Evolutionary conservation across 345 rosid genomes (phyloP), one percentile per base, ranked within the genome.

Genomic region (Cardiospermum halicacabum): DNA sequence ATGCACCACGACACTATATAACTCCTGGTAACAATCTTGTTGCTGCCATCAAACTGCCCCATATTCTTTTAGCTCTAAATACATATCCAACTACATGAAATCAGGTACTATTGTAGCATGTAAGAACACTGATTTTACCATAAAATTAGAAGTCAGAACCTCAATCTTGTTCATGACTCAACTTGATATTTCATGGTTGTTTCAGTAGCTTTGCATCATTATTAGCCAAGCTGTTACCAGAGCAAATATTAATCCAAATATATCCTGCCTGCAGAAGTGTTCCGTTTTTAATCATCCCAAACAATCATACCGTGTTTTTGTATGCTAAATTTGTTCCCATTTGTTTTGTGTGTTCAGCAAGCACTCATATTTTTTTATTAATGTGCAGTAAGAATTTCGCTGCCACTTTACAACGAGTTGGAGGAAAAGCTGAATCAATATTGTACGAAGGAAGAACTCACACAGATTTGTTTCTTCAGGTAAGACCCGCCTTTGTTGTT

Each of bases 381-480:
- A n/a, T 72, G 4, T 79, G 73, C 90, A 94, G 99, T 73, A 84
- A 75, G 74, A 76, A 51, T 39, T 94, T 89, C 84, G 90, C 90
- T 1, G 85, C 84, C 55, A 81, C 91, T 65, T 93, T 94, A 56
- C 69, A 67, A 76, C 73, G 84, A 72, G 81, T 82, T 57, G 97
- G 97, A 69, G 95, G 72, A 16, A 77, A 79, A 79, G 95, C 96
- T 51, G 81, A 87, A 68, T 74, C 88, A 58, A 79, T 89, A 37
- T 68, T 89, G 65, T 91, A 89, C 24, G 92, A 89, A 63, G 97
- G 93, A 39, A 94, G 87, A 70, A 91, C 96, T 55, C 99, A 91
- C 79, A 91, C 99, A 10, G 99, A 94, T 77, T 67, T 91, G 77
- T 94, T 94, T 82, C 89, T 91, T 69, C 99, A 94, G 96, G 98